Base-by-base conservation (phyloP, 345 rosid species). In the Eucalyptus regnans region DNA sequence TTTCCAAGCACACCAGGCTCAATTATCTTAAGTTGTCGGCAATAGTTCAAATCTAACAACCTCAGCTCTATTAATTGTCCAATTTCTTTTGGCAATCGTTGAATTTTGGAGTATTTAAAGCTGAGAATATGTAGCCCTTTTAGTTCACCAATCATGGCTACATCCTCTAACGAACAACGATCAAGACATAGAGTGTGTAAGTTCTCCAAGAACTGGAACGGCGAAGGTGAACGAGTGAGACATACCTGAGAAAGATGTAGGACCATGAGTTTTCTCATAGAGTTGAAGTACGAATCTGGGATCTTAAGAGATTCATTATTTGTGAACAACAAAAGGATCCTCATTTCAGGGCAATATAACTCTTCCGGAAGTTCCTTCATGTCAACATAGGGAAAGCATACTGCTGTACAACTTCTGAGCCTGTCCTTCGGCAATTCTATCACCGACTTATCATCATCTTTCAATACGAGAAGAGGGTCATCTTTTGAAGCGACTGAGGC, bases 401-500 rank as follows among this genome's bases (percentile, higher is more conserved):
- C 7, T 0, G 52, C 52, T 0, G 7, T 50, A 15, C 52, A 50
- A 15, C 7, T 50, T 50, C 2, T 50, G 18, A 50, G 52, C 18
- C 2, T 50, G 1, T 50, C 52, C 52, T 6, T 15, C 0, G 3
- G 18, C 52, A 50, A 5, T 1, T 50, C 7, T 1, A 0, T 6
- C 3, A 15, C 1, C 0, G 1, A 50, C 52, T 15, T 15, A 50
- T 15, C 7, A 15, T 6, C 15, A 6, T 6, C 18, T 15, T 50
- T 50, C 52, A 2, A 50, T 7, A 50, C 52, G 0, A 50, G 3
- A 15, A 50, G 1, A 50, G 7, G 52, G 0, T 50, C 18, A 6
- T 15, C 18, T 50, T 0, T 15, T 50, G 52, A 50, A 15, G 52
- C 7, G 0, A 50, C 1, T 0, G 1, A 15, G 1, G 52, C 3